Evolutionary conservation across 306 rosid genomes (phyloP), one percentile per base, ranked within the genome.

Genomic region (Vigna unguiculata): DNA sequence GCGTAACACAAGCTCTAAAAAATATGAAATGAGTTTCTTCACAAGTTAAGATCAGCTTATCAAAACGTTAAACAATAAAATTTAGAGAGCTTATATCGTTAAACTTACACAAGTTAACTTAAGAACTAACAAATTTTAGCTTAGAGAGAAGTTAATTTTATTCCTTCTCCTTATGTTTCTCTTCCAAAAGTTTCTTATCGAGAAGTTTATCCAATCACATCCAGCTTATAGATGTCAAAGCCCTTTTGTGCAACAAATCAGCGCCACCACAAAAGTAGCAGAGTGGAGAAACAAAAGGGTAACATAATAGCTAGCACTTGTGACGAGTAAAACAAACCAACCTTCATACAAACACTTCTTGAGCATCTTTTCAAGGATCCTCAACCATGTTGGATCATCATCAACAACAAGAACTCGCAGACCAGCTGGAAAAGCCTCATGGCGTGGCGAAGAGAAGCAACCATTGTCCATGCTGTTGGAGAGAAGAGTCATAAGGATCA

Each of bases 391-490:
- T 22, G 87, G 91, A 57, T 93, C 98, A 61, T 91, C 96, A 47
- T 93, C 98, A 70, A 93, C 96, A 43, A 93, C 93, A 3, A 93
- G 96, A 83, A 93, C 98, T 45, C 98, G 88, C 59, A 91, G 88
- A 24, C 98, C 98, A 6, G 89, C 90, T 24, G 98, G 98, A 78
- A 93, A 93, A n/a, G 82, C 79, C 22, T 87, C 97, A 8, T 65
- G 83, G 43, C 93, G 80, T 19, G 92, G 76, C 59, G 90, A 89
- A 78, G 90, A 76, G 69, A 87, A 90, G 70, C 91, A 87, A 80
- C 91, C 90, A 78, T 68, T 91, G 28, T 84, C 93, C 98, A 93
- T 93, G 47, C 54, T 66, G 52, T 60, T 61, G 32, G 77, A 63
- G 79, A 80, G 72, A 76, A 54, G 72, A 17, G 32, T 9, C 21